Conservation (phyloP, 495 filamentous ascomycete species). For the Entonaema liquescens region DNA sequence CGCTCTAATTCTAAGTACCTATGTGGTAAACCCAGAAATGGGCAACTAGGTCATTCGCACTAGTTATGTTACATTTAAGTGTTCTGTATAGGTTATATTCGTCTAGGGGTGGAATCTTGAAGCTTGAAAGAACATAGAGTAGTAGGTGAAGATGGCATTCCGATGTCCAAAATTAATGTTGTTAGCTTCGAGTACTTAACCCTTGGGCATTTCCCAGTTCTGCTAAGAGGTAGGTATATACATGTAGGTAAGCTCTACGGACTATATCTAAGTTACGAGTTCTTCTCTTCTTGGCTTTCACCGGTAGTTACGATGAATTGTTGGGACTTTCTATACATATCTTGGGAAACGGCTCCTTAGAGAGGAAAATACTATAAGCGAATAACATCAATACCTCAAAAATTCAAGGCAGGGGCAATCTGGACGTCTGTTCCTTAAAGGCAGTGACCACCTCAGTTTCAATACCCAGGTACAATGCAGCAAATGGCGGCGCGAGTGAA, state of each 20-base stretch:
- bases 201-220: neutral
- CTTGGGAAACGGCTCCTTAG: neutral
- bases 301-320: neutral
- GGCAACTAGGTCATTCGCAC: slow-evolving; percentile 17
- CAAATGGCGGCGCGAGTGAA: neutral
- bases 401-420: neutral
- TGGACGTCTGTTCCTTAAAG: neutral
- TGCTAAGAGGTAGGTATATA: neutral
- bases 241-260: neutral
- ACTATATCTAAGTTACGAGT: neutral
- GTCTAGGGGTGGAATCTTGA: slow-evolving; percentile 19
- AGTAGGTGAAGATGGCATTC: slow-evolving; percentile 7
- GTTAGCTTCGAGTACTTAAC: neutral
- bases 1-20: slow-evolving; percentile 6
- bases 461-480: too few relatives aligned
- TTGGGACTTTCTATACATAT: neutral
- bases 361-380: neutral
- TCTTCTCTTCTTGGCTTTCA: neutral
- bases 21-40: slow-evolving; percentile 13
- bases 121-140: neutral
- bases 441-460: too few relatives aligned
- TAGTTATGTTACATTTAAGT: slow-evolving; percentile 29
- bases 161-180: neutral
- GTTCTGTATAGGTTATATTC: slow-evolving; percentile 25
- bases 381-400: neutral